phyloP scores from a whole-genome alignment of 495 filamentous ascomycete genomes.

The Lentithecium fluviatile region DNA sequence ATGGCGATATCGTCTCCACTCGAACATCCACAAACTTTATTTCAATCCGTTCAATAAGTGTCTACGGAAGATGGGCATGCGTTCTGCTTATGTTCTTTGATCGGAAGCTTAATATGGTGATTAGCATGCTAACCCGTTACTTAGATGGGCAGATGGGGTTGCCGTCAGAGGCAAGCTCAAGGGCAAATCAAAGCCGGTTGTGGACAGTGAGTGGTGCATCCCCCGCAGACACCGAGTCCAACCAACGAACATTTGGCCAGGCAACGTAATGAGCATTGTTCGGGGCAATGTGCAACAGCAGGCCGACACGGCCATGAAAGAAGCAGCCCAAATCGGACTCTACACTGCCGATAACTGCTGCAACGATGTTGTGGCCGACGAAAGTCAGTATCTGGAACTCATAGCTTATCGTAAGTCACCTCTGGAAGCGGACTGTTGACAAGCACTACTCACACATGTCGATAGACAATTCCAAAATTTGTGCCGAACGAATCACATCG shows the following conservation, averaged over 20 bases:
- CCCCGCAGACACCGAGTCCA: not conserved
- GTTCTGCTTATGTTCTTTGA: no score
- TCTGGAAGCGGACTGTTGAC: not conserved
- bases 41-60: no score
- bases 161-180: constrained; percentile 27
- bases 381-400: constrained; percentile 6
- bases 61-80: no score
- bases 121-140: not conserved
- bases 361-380: constrained; percentile 1
- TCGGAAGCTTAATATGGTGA: no score
- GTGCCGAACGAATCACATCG: constrained; percentile 13
- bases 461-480: constrained; percentile 17
- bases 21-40: not conserved
- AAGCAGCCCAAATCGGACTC: constrained; percentile 14
- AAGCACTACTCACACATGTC: not conserved
- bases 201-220: constrained; percentile 24
- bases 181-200: constrained; percentile 25
- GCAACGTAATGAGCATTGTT: constrained; percentile 22
- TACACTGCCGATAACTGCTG: not conserved
- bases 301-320: constrained; percentile 14
- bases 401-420: constrained; percentile 26
- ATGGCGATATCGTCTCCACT: not conserved
- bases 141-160: constrained; percentile 27
- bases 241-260: not conserved
- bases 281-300: constrained; percentile 16